Conservation (phyloP, 805 yeast genomes). For the Metschnikowia koreensis region DNA sequence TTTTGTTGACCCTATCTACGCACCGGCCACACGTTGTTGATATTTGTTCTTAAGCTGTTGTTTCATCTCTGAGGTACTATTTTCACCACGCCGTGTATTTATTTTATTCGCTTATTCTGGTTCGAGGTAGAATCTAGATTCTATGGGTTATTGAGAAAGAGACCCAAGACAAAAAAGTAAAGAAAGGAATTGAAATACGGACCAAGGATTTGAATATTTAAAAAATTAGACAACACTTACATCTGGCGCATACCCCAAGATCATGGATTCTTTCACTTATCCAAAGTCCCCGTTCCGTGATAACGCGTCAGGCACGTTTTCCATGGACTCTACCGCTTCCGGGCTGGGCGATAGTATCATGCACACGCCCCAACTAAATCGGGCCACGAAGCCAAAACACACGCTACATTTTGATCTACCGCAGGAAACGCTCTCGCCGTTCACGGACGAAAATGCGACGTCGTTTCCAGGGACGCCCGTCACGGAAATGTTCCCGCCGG, state of each 20-base stretch:
- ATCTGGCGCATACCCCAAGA: too few relatives aligned
- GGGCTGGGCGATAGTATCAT: constrained; percentile 8
- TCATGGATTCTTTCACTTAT: constrained; percentile 18
- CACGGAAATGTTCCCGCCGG: constrained; percentile 12
- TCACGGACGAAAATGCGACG: constrained; percentile 12
- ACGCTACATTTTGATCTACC: constrained; percentile 35
- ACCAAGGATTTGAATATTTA: not conserved
- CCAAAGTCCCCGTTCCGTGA: constrained; percentile 20
- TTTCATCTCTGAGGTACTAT: too few relatives aligned
- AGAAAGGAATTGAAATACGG: too few relatives aligned
- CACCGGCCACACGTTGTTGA: too few relatives aligned
- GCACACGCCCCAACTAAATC: constrained; percentile 20
- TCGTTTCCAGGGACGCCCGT: constrained; percentile 14
- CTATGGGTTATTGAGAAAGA: too few relatives aligned
- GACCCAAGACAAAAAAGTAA: too few relatives aligned
- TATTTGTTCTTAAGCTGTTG: too few relatives aligned
- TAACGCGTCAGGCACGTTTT: constrained; percentile 9
- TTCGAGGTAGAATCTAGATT: too few relatives aligned
- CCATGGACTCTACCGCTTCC: constrained; percentile 5
- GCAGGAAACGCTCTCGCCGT: constrained; percentile 25
- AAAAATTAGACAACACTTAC: too few relatives aligned
- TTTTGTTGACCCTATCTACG: too few relatives aligned
- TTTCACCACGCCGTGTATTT: too few relatives aligned
- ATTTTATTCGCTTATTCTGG: too few relatives aligned
- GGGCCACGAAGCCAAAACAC: constrained; percentile 18